These are phyloP conservation scores for Nitzschia inconspicua DNA, from an alignment of 108 stramenopile species.

Conservation along the genomic window DNA sequence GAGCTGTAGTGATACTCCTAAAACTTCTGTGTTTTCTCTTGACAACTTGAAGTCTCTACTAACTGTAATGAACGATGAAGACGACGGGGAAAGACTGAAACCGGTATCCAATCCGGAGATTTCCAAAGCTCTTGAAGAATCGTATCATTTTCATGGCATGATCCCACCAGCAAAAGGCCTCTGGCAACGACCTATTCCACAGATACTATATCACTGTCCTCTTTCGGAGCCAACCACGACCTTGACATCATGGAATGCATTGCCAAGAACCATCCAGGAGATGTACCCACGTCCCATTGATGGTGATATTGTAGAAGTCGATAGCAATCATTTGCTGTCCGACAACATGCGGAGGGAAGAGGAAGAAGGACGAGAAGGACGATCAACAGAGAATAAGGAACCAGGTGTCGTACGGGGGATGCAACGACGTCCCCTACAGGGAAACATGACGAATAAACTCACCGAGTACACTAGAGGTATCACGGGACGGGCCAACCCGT, in stretches of 20 bases:
- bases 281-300: conserved; percentile 15
- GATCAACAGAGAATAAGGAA: neutral
- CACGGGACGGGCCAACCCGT: conserved; percentile 57
- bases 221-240: conserved; percentile 37
- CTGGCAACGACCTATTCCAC: conserved; percentile 32
- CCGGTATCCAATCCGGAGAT: too few species aligned
- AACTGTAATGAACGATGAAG: too few species aligned
- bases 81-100: too few species aligned
- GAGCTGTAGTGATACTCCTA: too few species aligned
- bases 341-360: conserved; percentile 7
- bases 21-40: too few species aligned
- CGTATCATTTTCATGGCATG: conserved; percentile 25
- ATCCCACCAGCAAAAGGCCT: conserved; percentile 14
- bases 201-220: conserved; percentile 28
- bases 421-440: conserved; percentile 45
- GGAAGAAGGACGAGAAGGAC: neutral
- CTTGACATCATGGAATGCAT: conserved; percentile 29
- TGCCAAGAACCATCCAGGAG: conserved; percentile 27
- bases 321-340: conserved; percentile 3
- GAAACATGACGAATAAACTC: conserved; percentile 73
- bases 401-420: neutral
- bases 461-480: conserved; percentile 74
- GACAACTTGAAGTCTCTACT: too few species aligned
- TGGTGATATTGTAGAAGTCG: conserved; percentile 15
- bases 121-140: conserved; percentile 17